Base-by-base conservation (phyloP, 495 filamentous ascomycete genomes). In the Rhizodiscina lignyota region DNA sequence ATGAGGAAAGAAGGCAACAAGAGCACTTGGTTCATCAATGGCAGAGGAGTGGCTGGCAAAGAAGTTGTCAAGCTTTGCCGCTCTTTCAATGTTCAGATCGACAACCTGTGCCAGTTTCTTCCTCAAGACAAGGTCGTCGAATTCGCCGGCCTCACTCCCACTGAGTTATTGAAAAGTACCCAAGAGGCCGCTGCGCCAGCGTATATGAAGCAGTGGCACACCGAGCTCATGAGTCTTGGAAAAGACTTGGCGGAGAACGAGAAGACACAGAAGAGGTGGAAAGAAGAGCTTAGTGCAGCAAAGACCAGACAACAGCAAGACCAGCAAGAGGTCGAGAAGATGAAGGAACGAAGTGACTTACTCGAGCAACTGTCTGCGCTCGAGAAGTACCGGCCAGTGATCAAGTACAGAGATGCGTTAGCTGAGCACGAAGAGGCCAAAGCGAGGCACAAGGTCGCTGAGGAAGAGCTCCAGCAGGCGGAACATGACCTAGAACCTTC, bases 81-180 rank as follows among this genome's bases (percentile, higher is more conserved):
- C 33, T 66, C 60, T 0, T 75, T 91, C 37, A 67, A 73, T 17
- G 94, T 96, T 23, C 91, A 96, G 55, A 78, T 96, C 49, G 89
- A 96, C 56, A 99, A 99, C 45, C 65, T 96, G 2, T 99, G 89
- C 52, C 89, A 96, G 56, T 99, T 99, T 47, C 65, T 99, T 23
- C 89, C 89, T 1, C 89, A 99, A 53, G 89, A 99, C 51, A 80
- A 84, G 47, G 91, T 99, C 4, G 82, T 83, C 18, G 85, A 94
- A 42, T 99, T 99, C 50, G 83, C 89, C 6, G 79, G 69, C 11
- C 65, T 94, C 42, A 78, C 72, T 4, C 79, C 84, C 0, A 61
- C 85, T n/a, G 79, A 91, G n/a, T 65, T 94, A 13, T 66, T 99
- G 2, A 60, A 68, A 26, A 78, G 85, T 32, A 99, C 89, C 0